Base-by-base conservation (phyloP, 108 stramenopile genomes). In the Cyclotella baltica region DNA sequence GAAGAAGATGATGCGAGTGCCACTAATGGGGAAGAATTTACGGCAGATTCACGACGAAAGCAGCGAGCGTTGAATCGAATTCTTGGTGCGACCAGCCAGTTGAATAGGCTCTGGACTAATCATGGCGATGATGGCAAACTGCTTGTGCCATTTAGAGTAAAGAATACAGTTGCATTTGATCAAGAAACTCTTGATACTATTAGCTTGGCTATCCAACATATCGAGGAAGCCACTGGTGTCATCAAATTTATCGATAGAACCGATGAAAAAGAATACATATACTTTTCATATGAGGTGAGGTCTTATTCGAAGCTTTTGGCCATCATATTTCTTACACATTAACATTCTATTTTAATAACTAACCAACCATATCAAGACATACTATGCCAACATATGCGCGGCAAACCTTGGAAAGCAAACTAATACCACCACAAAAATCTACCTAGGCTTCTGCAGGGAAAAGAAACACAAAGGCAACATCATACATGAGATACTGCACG, bases 401-500 rank as follows among this genome's bases (percentile, higher is more conserved):
- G 27, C 80, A 15, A 74, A 81, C 40, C 47, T 81, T 11, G 80
- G 80, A 1, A 67, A 68, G 25, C 77, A 78, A 47, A 66, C 64
- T 28, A 51, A 61, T 30, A 47, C 58, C 2, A 43, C 52, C 10
- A 63, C 73, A 0, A 75, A 69, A 23, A 57, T 81, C 2, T 81
- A 75, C 34, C 29, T 81, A 22, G 80, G 80, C 22, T 81, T 73
- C 73, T 81, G 80, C 50, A 28, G 53, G 3, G 19, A 56, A 4
- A n/a, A 23, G 3, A 56, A 35, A 25, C 80, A 81, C 58, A 34
- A 36, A 36, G 80, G 80, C 28, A 75, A 62, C 48, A 75, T 81
- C 20, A 53, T 75, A 9, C 87, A 88, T 63, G 85, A 86, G 31
- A 66, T 80, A 37, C 48, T 88, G 25, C 87, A 88, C 65, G 70